Conservation (phyloP, 768 basidiomycete species). For the Lactarius pseudohatsudake region DNA sequence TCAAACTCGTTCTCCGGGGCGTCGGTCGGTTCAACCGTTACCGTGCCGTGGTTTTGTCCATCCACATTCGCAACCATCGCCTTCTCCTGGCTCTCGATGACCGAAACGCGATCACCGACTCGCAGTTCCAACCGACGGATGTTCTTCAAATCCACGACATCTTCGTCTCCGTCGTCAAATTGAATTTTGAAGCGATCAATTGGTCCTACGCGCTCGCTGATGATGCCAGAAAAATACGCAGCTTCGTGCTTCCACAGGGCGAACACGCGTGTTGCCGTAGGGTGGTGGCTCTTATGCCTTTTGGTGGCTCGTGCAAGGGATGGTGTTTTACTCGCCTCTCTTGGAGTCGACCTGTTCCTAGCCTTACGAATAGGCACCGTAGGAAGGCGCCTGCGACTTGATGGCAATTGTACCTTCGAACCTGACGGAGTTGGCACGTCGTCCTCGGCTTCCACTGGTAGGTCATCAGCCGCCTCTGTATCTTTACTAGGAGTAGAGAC, state of each 20-base stretch:
- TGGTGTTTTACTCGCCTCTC: conserved; percentile 32
- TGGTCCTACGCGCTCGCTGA: conserved; percentile 39
- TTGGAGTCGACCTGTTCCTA: conserved; percentile 30
- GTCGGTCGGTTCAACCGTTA: conserved; percentile 28
- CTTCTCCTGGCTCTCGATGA: conserved; percentile 34
- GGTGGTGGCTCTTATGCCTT: conserved; percentile 28
- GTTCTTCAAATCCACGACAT: conserved; percentile 47
- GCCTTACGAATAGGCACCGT: conserved; percentile 32
- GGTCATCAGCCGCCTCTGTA: conserved; percentile 46
- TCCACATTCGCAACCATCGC: conserved; percentile 38
- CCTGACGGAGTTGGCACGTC: conserved; percentile 26
- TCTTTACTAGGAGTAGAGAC: conserved; percentile 40
- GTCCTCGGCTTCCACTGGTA: conserved; percentile 39
- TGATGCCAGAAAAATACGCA: conserved; percentile 60
- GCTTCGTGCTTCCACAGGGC: conserved; percentile 64
- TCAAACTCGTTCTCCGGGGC: conserved; percentile 42
- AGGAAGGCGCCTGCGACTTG: conserved; percentile 48
- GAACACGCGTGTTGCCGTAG: conserved; percentile 57
- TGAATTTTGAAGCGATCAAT: conserved; percentile 45
- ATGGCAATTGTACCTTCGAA: conserved; percentile 34
- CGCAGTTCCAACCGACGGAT: conserved; percentile 54
- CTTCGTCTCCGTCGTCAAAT: conserved; percentile 67
- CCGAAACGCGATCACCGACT: conserved; percentile 57
- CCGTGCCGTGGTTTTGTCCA: conserved; percentile 31
- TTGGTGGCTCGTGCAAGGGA: conserved; percentile 29